Conservation (phyloP, 2,329 filamentous ascomycete genomes). For the Ambrosiella xylebori region DNA sequence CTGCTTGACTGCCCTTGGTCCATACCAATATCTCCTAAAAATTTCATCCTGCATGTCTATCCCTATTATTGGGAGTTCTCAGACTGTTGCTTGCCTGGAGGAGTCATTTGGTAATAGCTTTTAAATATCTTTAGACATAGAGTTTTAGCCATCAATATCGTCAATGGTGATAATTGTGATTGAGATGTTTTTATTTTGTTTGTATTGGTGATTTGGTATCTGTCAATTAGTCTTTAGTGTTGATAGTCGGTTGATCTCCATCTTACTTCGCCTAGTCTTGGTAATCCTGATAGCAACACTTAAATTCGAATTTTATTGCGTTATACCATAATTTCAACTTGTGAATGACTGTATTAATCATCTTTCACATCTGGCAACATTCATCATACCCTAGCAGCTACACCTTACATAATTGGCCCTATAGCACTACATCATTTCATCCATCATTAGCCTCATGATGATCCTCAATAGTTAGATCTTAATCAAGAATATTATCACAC, state of each 20-base stretch:
- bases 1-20: conserved; percentile 6
- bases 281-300: too few species aligned
- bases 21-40: background rate
- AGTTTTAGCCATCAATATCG: background rate
- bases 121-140: background rate
- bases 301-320: too few species aligned
- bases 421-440: too few species aligned
- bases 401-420: too few species aligned
- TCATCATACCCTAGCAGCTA: too few species aligned
- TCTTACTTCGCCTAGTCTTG: too few species aligned
- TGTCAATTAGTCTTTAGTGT: background rate
- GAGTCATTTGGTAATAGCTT: conserved; percentile 1
- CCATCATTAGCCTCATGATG: too few species aligned
- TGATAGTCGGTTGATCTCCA: background rate
- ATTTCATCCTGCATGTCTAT: conserved; percentile 3
- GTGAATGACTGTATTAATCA: too few species aligned
- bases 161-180: background rate
- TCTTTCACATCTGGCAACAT: too few species aligned
- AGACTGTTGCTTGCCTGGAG: conserved; percentile 5
- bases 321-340: too few species aligned
- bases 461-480: too few species aligned
- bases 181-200: background rate
- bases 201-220: background rate
- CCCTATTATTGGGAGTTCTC: background rate
- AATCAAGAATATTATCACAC: too few species aligned